Evolutionary conservation across 805 yeast genomes (phyloP).

Genomic region (Candida berthetii): DNA sequence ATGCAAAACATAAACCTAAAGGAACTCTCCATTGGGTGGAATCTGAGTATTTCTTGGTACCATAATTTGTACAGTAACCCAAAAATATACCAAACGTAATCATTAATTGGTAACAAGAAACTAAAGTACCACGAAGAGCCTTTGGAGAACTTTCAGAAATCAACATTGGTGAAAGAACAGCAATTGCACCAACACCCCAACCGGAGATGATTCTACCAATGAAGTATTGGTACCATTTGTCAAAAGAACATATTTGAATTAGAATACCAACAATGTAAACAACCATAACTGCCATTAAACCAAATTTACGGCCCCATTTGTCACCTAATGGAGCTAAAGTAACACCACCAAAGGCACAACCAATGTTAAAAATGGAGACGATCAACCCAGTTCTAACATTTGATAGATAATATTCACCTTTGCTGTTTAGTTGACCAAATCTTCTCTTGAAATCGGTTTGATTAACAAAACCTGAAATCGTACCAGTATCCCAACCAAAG

Average conservation of each 20-base stretch:
- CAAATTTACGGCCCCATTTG: constrained; percentile 52
- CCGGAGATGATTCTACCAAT: constrained; percentile 68
- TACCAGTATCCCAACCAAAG: constrained; percentile 67
- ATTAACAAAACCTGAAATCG: constrained; percentile 59
- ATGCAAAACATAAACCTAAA: constrained; percentile 37
- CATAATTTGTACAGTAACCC: constrained; percentile 59
- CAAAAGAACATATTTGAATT: constrained; percentile 46
- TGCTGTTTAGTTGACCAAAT: constrained; percentile 27
- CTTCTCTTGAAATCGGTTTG: constrained; percentile 40
- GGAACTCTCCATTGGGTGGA: constrained; percentile 69
- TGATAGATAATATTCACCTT: constrained; percentile 29
- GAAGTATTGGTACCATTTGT: constrained; percentile 56
- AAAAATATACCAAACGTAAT: constrained; percentile 60
- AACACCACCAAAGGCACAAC: constrained; percentile 67
- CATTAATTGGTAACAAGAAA: constrained; percentile 56
- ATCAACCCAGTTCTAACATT: constrained; percentile 41
- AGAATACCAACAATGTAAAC: constrained; percentile 54
- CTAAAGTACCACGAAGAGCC: constrained; percentile 60
- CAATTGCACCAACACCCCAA: constrained; percentile 63
- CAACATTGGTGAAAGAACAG: constrained; percentile 69
- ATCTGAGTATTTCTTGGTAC: constrained; percentile 34
- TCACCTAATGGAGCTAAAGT: constrained; percentile 54
- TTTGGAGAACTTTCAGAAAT: constrained; percentile 64
- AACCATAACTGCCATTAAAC: constrained; percentile 45
- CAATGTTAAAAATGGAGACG: constrained; percentile 54